Evolutionary conservation across 2,329 filamentous ascomycete genomes (phyloP), one percentile per base, ranked within the genome.

Genomic region (Didymella arachidicola): DNA sequence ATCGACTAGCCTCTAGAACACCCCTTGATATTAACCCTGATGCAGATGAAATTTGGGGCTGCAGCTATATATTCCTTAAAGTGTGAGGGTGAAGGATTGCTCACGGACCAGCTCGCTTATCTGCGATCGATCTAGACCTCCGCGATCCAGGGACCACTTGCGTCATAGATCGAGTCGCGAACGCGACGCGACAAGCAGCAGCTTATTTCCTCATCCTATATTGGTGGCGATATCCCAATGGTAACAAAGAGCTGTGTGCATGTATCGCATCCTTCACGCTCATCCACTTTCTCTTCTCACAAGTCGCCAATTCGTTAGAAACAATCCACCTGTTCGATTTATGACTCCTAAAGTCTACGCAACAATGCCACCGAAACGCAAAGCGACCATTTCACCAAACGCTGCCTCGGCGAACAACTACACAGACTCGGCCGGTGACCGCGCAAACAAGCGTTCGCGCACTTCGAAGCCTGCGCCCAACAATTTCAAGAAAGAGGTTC

Each of bases 371-470:
- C 61, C 70, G 7, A 77, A 77, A 56, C 72, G 74, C 56, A 29
- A 77, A 76, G 59, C 71, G 69, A 52, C 52, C n/a, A 63, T 69
- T 25, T 30, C 56, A 1, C 44, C 39, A 1, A 59, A 53, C n/a
- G 56, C 50, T 2, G 50, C 63, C 25, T 72, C 71, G 10, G 71
- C 74, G 38, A 64, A 57, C 34, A 66, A 64, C 3, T 77, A 78
- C 60, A 72, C 75, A n/a, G 75, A 78, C 53, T 49, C 59, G 11
- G 59, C 70, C 6, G 76, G 75, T 43, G 62, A 53, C 27, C 69
- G 70, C 16, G 66, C 75, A 34, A 78, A 78, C 65, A 76, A 78
- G 51, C 76, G 77, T 18, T 78, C 76, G 11, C 67, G 70, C 25
- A 47, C 64, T 19, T 73, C 76, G 3, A 69, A 70, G 34, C 71